A percentile compares a stretch with the other conserved stretches of the same genome.
These are phyloP conservation scores for Nothophaeocryptopus gaeumannii DNA, from an alignment of 2,329 filamentous ascomycete species.

Conservation along the genomic window DNA sequence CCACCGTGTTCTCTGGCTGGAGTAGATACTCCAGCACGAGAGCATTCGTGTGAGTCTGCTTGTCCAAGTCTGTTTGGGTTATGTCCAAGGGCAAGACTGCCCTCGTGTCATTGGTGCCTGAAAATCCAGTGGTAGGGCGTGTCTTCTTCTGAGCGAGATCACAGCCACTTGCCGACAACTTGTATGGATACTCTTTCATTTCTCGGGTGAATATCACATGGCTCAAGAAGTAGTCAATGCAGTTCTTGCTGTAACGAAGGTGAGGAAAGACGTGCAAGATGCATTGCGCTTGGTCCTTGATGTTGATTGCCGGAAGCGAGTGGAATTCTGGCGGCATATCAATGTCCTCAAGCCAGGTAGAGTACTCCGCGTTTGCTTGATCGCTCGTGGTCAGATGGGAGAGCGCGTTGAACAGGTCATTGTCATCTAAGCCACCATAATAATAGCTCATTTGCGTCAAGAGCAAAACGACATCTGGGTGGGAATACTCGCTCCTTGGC, in stretches of 20 bases:
- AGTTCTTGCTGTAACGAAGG: conserved; percentile 51
- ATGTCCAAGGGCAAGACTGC: conserved; percentile 61
- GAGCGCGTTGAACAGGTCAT: conserved; percentile 43
- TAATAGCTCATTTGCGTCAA: conserved; percentile 68
- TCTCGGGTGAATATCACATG: conserved; percentile 62
- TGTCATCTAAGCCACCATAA: conserved; percentile 54
- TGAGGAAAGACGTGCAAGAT: conserved; percentile 35
- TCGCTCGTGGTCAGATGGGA: conserved; percentile 24
- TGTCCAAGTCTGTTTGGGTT: conserved; percentile 57
- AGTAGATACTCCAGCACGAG: conserved; percentile 61
- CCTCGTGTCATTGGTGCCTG: conserved; percentile 67
- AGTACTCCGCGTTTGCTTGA: conserved; percentile 28
- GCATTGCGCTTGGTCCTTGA: conserved; percentile 27
- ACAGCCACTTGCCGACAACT: conserved; percentile 66
- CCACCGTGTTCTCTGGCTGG: conserved; percentile 47
- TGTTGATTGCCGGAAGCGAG: conserved; percentile 27
- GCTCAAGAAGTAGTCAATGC: conserved; percentile 65
- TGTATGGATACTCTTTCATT: conserved; percentile 62
- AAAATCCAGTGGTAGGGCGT: conserved; percentile 65
- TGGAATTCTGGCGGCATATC: conserved; percentile 19
- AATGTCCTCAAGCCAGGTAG: conserved; percentile 21
- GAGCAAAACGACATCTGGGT: conserved; percentile 64
- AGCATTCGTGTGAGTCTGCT: conserved; percentile 63
- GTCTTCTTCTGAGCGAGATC: conserved; percentile 53
- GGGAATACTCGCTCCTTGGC: conserved; percentile 63